Base-by-base conservation (phyloP, 2,329 filamentous ascomycete genomes). In the Knoxdaviesia capensis region DNA sequence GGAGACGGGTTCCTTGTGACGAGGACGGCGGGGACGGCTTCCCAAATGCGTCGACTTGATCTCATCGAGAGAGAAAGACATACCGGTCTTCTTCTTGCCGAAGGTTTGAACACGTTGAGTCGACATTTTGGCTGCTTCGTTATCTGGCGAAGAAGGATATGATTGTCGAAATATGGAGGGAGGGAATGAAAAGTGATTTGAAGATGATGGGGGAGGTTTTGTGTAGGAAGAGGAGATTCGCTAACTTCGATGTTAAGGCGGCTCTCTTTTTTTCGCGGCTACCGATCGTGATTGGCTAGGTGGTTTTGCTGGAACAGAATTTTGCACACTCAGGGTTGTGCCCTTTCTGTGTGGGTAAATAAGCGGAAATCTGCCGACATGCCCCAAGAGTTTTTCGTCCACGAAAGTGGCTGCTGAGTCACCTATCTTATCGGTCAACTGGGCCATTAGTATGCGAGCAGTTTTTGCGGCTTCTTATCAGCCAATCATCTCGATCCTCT, bases 41-140 rank as follows among this genome's bases (percentile, higher is more conserved):
- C 20, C 20, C 20, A 20, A 20, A 20, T 20, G 20, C 20, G 20
- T 20, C 20, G 20, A 3, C 20, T 20, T 20, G 20, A 20, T 20
- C 20, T 20, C 20, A 20, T 20, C 20, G 20, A 20, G 20, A 20
- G 20, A 20, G 20, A 20, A 20, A 20, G 33, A 38, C 44, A 46
- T 46, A 45, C 45, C 85, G 62, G 77, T 86, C 76, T 83, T 85
- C 77, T 87, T 87, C 80, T 94, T 94, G 80, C 87, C 87, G 82
- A 96, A 94, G 82, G 86, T 94, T 77, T 94, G 86, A 59, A 86
- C 81, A 67, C 76, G 81, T 69, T 82, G 79, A 57, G 73, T 69
- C 66, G 81, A 79, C 77, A 85, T 84, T 66, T 61, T 82, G 70
- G 63, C 60, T 59, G 57, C 52, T 53, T 53, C 42, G 39, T 41